Percentiles rank a stretch among this genome's conserved stretches.
phyloP scores from a whole-genome alignment of 1,284 basidiomycete species.

The Salmacisia buchloeana region DNA sequence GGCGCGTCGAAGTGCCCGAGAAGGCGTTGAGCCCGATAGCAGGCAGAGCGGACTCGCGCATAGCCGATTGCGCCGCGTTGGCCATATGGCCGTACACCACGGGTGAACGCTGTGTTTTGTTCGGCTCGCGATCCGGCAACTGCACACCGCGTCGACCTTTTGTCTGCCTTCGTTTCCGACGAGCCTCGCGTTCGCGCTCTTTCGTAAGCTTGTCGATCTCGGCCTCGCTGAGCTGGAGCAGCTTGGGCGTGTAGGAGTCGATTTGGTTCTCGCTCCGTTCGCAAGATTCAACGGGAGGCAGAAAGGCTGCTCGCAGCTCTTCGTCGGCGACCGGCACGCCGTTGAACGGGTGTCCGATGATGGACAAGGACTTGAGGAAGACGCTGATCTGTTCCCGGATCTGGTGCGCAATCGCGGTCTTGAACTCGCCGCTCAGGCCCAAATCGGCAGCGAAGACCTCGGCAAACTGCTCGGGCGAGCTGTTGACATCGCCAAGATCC shows the following conservation, averaged over 20 bases:
- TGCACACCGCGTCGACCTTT: conserved; percentile 81
- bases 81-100: conserved; percentile 38
- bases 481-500: conserved; percentile 75
- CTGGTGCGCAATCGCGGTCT: conserved; percentile 87
- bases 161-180: conserved; percentile 75
- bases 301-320: conserved; percentile 81
- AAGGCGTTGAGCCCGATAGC: neutral
- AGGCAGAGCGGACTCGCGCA: conserved; percentile 17
- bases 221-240: conserved; percentile 79
- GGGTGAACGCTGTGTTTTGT: conserved; percentile 71
- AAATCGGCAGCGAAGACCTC: conserved; percentile 79
- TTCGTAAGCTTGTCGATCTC: conserved; percentile 80
- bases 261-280: conserved; percentile 62
- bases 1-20: neutral
- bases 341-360: conserved; percentile 80
- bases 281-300: conserved; percentile 57
- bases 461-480: conserved; percentile 88
- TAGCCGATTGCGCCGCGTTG: conserved; percentile 14
- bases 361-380: conserved; percentile 84
- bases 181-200: conserved; percentile 85
- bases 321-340: conserved; percentile 77
- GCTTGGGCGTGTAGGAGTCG: conserved; percentile 70
- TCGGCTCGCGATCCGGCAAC: conserved; percentile 85
- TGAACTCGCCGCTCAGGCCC: conserved; percentile 77
- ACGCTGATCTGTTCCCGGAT: conserved; percentile 92